A percentile compares a stretch with the other conserved stretches of the same genome.
Evolutionary conservation across 768 basidiomycete species (phyloP).

Genomic region (Boletus edulis): DNA sequence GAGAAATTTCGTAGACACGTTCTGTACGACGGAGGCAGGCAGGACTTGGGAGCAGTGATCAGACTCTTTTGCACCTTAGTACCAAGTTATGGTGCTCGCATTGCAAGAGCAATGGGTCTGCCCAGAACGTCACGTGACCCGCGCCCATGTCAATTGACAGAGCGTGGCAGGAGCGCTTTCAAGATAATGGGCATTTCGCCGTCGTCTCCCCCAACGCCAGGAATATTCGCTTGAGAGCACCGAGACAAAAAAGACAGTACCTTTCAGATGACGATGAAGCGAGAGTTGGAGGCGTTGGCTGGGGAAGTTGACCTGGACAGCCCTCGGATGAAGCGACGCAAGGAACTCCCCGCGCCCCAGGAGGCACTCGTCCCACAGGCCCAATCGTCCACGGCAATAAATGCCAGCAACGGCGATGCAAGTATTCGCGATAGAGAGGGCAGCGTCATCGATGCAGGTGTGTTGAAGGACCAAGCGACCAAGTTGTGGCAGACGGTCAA

Average conservation of each 20-base stretch:
- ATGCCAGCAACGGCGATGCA: slow-evolving; percentile 24
- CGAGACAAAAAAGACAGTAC: slow-evolving; percentile 8
- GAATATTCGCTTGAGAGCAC: slow-evolving; percentile 27
- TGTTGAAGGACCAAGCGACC: slow-evolving; percentile 64
- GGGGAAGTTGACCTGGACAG: slow-evolving; percentile 41
- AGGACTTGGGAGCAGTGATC: neutral
- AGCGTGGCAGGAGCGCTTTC: slow-evolving; percentile 25
- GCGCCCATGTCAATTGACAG: slow-evolving; percentile 15
- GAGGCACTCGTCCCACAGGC: slow-evolving; percentile 41
- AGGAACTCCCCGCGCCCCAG: slow-evolving; percentile 36
- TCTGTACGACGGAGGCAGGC: neutral
- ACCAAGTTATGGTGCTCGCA: too few relatives aligned
- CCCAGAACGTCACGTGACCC: slow-evolving; percentile 28
- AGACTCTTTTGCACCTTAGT: too few relatives aligned
- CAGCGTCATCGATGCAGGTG: slow-evolving; percentile 22
- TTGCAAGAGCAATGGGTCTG: neutral
- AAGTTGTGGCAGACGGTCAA: slow-evolving; percentile 75
- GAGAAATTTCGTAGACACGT: slow-evolving; percentile 43
- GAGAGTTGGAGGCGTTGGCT: slow-evolving; percentile 43
- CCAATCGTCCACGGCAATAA: slow-evolving; percentile 32
- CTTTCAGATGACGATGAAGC: slow-evolving; percentile 45
- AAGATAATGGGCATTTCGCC: slow-evolving; percentile 34
- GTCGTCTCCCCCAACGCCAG: slow-evolving; percentile 26
- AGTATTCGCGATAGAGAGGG: slow-evolving; percentile 19
- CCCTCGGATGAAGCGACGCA: slow-evolving; percentile 52